A percentile compares a stretch with the other conserved stretches of the same genome.
These are phyloP conservation scores for Eudorina sp. DNA, from an alignment of 139 green algal species.

Conservation along the genomic window DNA sequence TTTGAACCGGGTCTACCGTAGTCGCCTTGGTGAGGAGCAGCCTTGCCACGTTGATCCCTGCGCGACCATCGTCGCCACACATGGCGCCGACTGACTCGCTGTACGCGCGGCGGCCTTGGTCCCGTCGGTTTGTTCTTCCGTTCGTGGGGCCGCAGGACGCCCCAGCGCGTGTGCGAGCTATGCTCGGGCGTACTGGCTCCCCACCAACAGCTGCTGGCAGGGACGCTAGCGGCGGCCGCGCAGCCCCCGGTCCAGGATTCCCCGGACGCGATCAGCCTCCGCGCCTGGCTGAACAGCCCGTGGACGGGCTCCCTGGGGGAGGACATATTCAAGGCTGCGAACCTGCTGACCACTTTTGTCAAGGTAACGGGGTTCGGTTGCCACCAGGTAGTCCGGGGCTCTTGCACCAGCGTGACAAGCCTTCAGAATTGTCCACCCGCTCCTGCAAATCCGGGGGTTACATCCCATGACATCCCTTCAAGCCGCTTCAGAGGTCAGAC, in stretches of 20 bases:
- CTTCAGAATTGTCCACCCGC: too few relatives aligned
- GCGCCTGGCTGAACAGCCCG: slow-evolving; percentile 82
- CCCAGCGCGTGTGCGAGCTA: slow-evolving; percentile 77
- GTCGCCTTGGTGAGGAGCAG: too few relatives aligned
- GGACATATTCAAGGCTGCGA: slow-evolving; percentile 74
- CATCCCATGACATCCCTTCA: too few relatives aligned
- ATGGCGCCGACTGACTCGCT: too few relatives aligned
- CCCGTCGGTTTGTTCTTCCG: neutral
- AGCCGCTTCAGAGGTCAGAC: too few relatives aligned
- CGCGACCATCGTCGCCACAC: too few relatives aligned
- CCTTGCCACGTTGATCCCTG: too few relatives aligned
- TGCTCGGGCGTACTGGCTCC: slow-evolving; percentile 76
- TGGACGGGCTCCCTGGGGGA: slow-evolving; percentile 65
- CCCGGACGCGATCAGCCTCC: slow-evolving; percentile 73
- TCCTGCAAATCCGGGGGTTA: too few relatives aligned
- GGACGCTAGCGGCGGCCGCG: slow-evolving; percentile 59
- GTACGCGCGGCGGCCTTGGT: neutral
- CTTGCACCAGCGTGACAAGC: too few relatives aligned
- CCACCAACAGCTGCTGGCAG: slow-evolving; percentile 80
- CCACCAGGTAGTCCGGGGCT: too few relatives aligned
- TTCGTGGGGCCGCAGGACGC: slow-evolving; percentile 60
- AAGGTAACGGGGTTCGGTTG: too few relatives aligned
- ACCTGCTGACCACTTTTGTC: slow-evolving; percentile 72
- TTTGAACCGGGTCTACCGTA: too few relatives aligned
- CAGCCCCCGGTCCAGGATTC: slow-evolving; percentile 72